phyloP scores from a whole-genome alignment of 352 stramenopile species.

The Pythium angustatum region DNA sequence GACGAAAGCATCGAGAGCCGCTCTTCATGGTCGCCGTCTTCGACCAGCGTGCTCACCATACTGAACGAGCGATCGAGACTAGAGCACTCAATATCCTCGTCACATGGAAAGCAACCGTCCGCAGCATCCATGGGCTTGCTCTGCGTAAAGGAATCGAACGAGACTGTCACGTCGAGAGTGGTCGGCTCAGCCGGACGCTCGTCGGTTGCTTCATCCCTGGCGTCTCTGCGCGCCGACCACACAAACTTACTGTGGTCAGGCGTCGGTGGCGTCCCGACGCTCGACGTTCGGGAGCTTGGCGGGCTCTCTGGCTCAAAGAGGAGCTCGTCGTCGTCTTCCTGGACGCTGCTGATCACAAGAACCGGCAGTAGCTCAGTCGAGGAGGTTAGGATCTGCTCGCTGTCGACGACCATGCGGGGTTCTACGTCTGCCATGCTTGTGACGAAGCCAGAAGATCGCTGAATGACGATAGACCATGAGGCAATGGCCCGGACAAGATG shows the following conservation, averaged over 20 bases:
- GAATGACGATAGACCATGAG: too few relatives aligned
- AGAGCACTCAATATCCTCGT: not conserved
- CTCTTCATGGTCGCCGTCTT: constrained; percentile 20
- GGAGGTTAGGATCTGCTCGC: not conserved
- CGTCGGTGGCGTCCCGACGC: constrained; percentile 18
- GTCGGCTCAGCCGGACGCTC: constrained; percentile 1
- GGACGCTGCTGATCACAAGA: constrained; percentile 8
- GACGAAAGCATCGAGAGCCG: not conserved
- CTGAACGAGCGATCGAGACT: constrained; percentile 7
- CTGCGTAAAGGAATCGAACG: constrained; percentile 3
- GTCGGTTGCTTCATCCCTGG: not conserved
- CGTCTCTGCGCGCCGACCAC: not conserved
- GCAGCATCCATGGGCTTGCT: not conserved
- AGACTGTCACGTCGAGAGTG: not conserved
- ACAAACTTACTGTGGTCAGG: constrained; percentile 23
- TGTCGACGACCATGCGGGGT: not conserved
- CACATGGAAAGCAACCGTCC: not conserved
- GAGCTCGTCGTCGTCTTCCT: constrained; percentile 19
- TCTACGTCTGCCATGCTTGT: constrained; percentile 4
- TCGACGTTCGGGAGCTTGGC: constrained; percentile 8
- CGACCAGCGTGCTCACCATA: constrained; percentile 3
- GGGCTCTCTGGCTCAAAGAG: constrained; percentile 27
- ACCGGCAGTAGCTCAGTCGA: not conserved
- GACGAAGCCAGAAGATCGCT: not conserved
- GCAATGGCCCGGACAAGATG: not conserved